Evolutionary conservation across 169 alveolate genomes (phyloP).

Genomic region (Eimeria falciformis): DNA sequence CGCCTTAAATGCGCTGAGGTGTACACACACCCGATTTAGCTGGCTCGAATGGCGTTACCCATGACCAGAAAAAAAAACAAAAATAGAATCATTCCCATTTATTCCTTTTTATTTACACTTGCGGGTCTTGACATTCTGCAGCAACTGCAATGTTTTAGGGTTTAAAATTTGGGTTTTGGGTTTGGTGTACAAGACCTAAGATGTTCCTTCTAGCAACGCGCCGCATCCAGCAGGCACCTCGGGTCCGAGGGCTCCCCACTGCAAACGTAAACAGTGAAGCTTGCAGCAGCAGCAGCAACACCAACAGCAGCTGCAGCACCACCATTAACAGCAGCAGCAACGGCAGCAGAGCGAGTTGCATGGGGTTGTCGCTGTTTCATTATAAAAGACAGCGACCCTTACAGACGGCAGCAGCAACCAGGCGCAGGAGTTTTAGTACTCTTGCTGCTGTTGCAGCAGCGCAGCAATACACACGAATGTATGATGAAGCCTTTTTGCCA

Average conservation of each 20-base stretch:
- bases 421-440: constrained; percentile 17
- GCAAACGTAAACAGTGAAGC: not conserved
- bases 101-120: not conserved
- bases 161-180: constrained; percentile 23
- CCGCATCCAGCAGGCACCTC: constrained; percentile 22
- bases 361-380: too few species aligned
- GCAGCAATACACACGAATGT: constrained; percentile 50
- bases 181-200: not conserved
- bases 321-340: constrained; percentile 2
- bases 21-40: not conserved
- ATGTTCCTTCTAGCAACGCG: not conserved
- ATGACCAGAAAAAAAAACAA: not conserved
- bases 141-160: not conserved
- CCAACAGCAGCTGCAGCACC: constrained; percentile 23
- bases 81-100: not conserved
- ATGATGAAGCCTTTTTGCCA: constrained; percentile 61
- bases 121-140: not conserved
- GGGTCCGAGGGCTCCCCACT: not conserved
- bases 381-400: too few species aligned
- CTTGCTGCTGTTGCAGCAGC: constrained; percentile 52
- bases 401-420: constrained; percentile 26
- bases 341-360: too few species aligned
- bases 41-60: too few species aligned
- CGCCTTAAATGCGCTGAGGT: not conserved
- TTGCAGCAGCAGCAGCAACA: constrained; percentile 20